Evolutionary conservation across 495 filamentous ascomycete species (phyloP).

Genomic region (Recurvomyces mirabilis): DNA sequence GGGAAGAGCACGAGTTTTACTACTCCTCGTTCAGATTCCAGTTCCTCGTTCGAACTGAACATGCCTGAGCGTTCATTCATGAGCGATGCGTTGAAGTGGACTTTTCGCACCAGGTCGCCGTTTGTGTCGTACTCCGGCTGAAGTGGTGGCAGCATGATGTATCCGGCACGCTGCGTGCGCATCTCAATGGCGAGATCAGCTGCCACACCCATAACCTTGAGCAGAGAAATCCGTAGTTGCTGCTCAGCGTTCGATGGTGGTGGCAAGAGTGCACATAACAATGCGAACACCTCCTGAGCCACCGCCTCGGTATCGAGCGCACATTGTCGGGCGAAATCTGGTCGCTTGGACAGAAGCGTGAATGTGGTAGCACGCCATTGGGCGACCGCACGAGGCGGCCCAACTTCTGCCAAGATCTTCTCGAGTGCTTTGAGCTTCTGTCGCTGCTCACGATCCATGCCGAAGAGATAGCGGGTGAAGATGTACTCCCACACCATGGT

Average conservation of each 20-base stretch:
- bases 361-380: conserved; percentile 94
- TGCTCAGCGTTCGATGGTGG: conserved; percentile 62
- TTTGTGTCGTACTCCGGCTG: conserved; percentile 89
- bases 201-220: conserved; percentile 69
- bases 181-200: conserved; percentile 87
- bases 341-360: conserved; percentile 68
- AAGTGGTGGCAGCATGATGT: conserved; percentile 93
- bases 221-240: conserved; percentile 67
- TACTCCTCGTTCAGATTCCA: conserved; percentile 61
- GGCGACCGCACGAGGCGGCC: conserved; percentile 64
- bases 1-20: conserved; percentile 91
- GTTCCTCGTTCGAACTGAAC: conserved; percentile 53
- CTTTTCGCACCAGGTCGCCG: conserved; percentile 72
- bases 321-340: conserved; percentile 62
- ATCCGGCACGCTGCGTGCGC: conserved; percentile 90
- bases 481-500: conserved; percentile 97
- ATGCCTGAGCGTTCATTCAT: conserved; percentile 87
- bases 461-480: conserved; percentile 94
- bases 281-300: conserved; percentile 70
- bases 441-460: conserved; percentile 93
- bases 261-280: conserved; percentile 66
- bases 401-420: conserved; percentile 79
- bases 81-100: conserved; percentile 73
- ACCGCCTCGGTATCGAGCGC: conserved; percentile 81
- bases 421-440: conserved; percentile 93